phyloP scores from a whole-genome alignment of 2,329 filamentous ascomycete genomes.

The Exophiala mesophila region DNA sequence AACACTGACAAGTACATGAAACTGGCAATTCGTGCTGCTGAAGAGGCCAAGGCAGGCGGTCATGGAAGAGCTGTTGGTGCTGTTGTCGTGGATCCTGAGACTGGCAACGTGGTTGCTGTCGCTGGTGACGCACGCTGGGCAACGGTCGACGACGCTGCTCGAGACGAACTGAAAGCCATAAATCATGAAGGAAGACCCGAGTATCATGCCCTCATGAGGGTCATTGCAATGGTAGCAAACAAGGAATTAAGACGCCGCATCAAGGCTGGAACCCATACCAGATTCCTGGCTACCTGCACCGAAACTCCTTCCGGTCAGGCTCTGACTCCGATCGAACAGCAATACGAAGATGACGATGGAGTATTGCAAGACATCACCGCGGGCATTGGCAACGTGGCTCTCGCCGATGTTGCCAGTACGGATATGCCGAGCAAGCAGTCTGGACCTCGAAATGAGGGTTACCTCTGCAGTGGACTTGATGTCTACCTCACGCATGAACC shows the following conservation, averaged over 20 bases:
- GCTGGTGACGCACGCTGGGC: constrained; percentile 41
- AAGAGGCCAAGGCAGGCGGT: constrained; percentile 34
- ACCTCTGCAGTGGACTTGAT: constrained; percentile 89
- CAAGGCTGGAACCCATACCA: constrained; percentile 22
- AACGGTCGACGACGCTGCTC: constrained; percentile 8
- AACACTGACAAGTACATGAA: constrained; percentile 33
- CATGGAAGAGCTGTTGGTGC: constrained; percentile 39
- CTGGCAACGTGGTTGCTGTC: constrained; percentile 39
- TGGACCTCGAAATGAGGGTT: constrained; percentile 63
- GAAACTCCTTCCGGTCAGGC: constrained; percentile 26
- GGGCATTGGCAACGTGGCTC: constrained; percentile 13
- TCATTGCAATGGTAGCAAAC: constrained; percentile 38
- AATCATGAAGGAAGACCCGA: constrained; percentile 39
- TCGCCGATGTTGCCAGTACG: constrained; percentile 5
- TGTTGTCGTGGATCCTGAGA: constrained; percentile 42
- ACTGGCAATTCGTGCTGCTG: constrained; percentile 36
- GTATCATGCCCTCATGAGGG: constrained; percentile 44
- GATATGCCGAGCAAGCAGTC: constrained; percentile 34
- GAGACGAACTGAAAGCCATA: constrained; percentile 7
- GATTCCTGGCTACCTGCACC: constrained; percentile 24
- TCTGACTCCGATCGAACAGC: constrained; percentile 23
- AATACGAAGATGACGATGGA: constrained; percentile 21
- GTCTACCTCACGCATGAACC: constrained; percentile 94
- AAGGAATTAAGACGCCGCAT: constrained; percentile 33
- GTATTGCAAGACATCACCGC: constrained; percentile 15